Percentiles rank a stretch among this genome's conserved stretches.
These are phyloP conservation scores for Chlorella sp. DNA, from an alignment of 139 green algal species.

Conservation along the genomic window DNA sequence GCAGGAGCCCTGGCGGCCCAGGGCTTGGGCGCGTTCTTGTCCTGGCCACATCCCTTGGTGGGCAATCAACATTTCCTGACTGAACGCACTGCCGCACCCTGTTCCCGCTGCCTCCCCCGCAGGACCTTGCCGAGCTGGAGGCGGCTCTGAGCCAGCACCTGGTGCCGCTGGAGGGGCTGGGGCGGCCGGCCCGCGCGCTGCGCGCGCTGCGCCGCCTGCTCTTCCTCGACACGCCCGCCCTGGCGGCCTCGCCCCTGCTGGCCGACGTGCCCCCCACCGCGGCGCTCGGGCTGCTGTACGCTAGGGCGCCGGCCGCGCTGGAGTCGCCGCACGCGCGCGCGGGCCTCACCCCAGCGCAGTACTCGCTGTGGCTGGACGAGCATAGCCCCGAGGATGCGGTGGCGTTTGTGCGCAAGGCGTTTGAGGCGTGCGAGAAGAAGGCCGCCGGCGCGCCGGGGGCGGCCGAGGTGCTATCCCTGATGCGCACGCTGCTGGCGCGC, in stretches of 20 bases:
- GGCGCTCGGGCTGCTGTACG: slow-evolving; percentile 89
- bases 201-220: slow-evolving; percentile 72
- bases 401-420: slow-evolving; percentile 32
- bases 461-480: slow-evolving; percentile 21
- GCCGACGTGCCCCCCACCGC: slow-evolving; percentile 70
- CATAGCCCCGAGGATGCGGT: slow-evolving; percentile 63
- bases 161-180: slow-evolving; percentile 73
- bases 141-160: slow-evolving; percentile 69
- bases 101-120: neutral
- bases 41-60: too few relatives aligned
- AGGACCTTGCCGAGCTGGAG: slow-evolving; percentile 92
- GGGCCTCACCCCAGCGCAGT: slow-evolving; percentile 76
- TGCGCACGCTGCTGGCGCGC: slow-evolving; percentile 30
- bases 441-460: neutral
- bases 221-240: slow-evolving; percentile 43
- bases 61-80: too few relatives aligned
- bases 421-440: slow-evolving; percentile 30
- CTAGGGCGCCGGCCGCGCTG: slow-evolving; percentile 62
- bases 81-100: too few relatives aligned
- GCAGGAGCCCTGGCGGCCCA: too few relatives aligned
- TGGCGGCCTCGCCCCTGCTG: slow-evolving; percentile 50
- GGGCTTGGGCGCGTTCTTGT: too few relatives aligned
- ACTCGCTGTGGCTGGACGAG: slow-evolving; percentile 93
- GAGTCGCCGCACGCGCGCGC: slow-evolving; percentile 74
- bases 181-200: slow-evolving; percentile 60